These are phyloP conservation scores for Inga leiocalycina DNA, from an alignment of 306 rosid genomes.

Conservation along the genomic window DNA sequence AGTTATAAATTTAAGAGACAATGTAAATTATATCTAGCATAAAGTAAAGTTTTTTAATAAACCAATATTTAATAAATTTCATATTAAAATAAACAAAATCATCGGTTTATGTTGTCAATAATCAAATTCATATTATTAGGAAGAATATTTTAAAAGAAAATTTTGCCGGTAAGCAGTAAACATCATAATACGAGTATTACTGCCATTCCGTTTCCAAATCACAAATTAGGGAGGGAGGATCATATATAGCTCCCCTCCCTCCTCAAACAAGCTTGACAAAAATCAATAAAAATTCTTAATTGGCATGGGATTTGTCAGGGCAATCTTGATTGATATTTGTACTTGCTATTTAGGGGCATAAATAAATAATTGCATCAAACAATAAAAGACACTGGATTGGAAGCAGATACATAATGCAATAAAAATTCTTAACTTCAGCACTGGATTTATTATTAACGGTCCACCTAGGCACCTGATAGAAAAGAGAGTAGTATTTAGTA, in stretches of 20 bases:
- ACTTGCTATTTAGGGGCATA: not conserved
- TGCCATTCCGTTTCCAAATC: not conserved
- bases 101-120: too few relatives aligned
- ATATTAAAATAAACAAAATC: too few relatives aligned
- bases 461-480: conserved; percentile 23
- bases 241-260: not conserved
- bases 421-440: conserved; percentile 28
- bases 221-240: not conserved
- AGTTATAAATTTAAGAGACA: too few relatives aligned
- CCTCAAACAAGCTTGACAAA: not conserved
- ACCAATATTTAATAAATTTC: too few relatives aligned
- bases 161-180: not conserved
- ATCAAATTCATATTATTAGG: not conserved
- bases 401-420: not conserved
- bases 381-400: not conserved
- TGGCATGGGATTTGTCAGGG: not conserved
- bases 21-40: too few relatives aligned
- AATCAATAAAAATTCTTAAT: not conserved
- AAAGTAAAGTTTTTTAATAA: too few relatives aligned
- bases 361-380: not conserved
- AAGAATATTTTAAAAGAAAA: not conserved
- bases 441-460: conserved; percentile 38
- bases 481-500: conserved; percentile 44
- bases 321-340: not conserved
- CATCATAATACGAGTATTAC: not conserved